phyloP scores from a whole-genome alignment of 169 alveolate genomes.

The Eimeria sp. region DNA sequence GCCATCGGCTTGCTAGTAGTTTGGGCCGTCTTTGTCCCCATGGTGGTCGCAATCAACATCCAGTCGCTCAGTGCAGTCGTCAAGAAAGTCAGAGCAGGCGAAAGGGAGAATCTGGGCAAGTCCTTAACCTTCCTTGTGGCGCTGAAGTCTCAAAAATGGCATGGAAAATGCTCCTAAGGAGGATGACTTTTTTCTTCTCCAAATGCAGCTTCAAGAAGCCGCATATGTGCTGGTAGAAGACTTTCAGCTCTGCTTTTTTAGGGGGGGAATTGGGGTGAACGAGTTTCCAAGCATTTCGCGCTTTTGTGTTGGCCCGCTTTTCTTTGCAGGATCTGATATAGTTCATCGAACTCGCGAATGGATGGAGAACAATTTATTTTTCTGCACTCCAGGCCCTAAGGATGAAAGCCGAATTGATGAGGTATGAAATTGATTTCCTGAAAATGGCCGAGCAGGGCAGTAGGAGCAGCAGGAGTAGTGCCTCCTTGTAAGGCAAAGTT shows the following conservation, averaged over 20 bases:
- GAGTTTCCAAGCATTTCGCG: not conserved
- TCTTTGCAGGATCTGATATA: conserved; percentile 32
- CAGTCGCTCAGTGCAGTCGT: conserved; percentile 65
- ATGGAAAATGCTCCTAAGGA: not conserved
- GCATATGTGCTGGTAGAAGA: not conserved
- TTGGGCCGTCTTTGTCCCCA: conserved; percentile 66
- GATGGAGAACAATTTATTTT: conserved; percentile 60
- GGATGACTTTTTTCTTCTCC: not conserved
- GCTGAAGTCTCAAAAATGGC: not conserved
- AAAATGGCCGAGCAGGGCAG: not conserved
- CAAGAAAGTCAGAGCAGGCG: conserved; percentile 24
- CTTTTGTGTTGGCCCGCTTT: not conserved
- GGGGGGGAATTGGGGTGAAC: not conserved
- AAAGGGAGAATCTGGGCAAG: conserved; percentile 66
- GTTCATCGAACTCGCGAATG: conserved; percentile 16
- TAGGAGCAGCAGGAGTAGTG: not conserved
- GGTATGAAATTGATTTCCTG: not conserved
- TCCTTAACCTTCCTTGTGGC: not conserved
- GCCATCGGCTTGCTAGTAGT: conserved; percentile 26
- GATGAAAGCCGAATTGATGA: conserved; percentile 36
- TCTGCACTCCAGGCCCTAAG: conserved; percentile 64
- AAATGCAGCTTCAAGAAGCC: not conserved
- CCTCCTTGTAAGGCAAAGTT: not conserved
- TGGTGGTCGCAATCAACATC: conserved; percentile 60
- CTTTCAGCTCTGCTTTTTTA: not conserved